Evolutionary conservation across 2,329 filamentous ascomycete species (phyloP), one percentile per base, ranked within the genome.

Genomic region (Neonectria sp.): DNA sequence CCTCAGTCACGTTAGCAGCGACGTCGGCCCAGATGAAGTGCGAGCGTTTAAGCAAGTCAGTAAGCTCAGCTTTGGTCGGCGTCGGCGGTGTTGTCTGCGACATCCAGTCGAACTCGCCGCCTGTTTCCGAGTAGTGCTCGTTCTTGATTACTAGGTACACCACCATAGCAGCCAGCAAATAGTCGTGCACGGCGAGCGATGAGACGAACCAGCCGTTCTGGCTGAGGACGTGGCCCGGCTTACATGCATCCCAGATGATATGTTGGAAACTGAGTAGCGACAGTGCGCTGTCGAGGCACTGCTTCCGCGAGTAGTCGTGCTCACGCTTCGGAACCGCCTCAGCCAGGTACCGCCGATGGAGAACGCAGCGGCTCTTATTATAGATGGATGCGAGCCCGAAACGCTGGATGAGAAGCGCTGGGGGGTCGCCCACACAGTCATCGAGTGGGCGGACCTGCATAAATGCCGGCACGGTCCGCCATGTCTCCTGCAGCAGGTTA

Each of bases 151-250:
- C 78, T 21, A 91, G 79, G 68, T 88, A 91, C 4, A 92, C 73
- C 15, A 91, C 84, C 84, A 90, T 89, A 61, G 87, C 85, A 0
- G 89, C 89, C 3, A 91, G 82, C 58, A 92, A 79, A 57, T 89
- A 91, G 73, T 92, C 89, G 57, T 90, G 88, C 58, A 88, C 84
- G 12, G 86, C 84, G 4, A 91, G 78, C 1, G 86, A 87, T 3
- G 85, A 86, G 24, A 90, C 76, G 71, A 90, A 90, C 86, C 88
- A 90, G 6, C 84, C 83, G 43, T 86, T 83, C 33, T 82, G 80
- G 67, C 82, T 80, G 15, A 92, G 78, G 29, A 87, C 80, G 6
- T 86, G 86, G 1, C 88, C 88, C 0, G 88, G 88, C 63, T 84
- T 83, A 3, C 81, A 83, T 1, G 84, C 85, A 56, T 86, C 79